These are phyloP conservation scores for Forsythia viridissima DNA, from an alignment of 257 asterid species.

Conservation along the genomic window DNA sequence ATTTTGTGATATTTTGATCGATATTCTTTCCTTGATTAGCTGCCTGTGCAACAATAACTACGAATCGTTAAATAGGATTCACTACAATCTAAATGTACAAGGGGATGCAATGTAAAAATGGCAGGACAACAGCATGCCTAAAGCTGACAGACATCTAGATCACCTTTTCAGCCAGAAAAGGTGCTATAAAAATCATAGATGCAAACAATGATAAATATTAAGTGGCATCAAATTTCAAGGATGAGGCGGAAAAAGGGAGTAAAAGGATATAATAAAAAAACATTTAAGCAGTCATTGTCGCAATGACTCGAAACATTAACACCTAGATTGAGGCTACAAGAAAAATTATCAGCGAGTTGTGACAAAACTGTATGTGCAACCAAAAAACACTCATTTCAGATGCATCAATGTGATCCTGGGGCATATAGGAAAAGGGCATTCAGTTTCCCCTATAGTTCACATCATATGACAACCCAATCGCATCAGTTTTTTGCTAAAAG, in stretches of 20 bases:
- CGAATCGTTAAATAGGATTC: not conserved
- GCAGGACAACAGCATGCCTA: not conserved
- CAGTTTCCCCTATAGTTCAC: not conserved
- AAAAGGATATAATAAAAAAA: not conserved
- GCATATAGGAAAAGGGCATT: not conserved
- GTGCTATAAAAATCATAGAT: not conserved
- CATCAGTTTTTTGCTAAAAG: not conserved
- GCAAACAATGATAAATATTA: not conserved
- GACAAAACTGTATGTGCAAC: not conserved
- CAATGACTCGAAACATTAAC: not conserved
- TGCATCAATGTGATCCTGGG: not conserved
- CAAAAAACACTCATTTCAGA: not conserved
- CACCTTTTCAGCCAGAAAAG: not conserved
- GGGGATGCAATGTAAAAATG: not conserved
- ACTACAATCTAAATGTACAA: not conserved
- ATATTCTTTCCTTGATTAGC: slow-evolving; percentile 57
- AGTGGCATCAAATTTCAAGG: not conserved
- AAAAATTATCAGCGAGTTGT: not conserved
- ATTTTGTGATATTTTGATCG: slow-evolving; percentile 78
- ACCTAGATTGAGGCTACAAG: not conserved
- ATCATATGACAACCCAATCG: not conserved
- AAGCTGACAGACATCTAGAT: not conserved
- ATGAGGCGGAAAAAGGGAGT: not conserved
- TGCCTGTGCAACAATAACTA: slow-evolving; percentile 46
- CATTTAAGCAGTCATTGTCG: not conserved